Evolutionary conservation across 495 filamentous ascomycete genomes (phyloP), one percentile per base, ranked within the genome.

Genomic region (Evansstolkia leycettana): DNA sequence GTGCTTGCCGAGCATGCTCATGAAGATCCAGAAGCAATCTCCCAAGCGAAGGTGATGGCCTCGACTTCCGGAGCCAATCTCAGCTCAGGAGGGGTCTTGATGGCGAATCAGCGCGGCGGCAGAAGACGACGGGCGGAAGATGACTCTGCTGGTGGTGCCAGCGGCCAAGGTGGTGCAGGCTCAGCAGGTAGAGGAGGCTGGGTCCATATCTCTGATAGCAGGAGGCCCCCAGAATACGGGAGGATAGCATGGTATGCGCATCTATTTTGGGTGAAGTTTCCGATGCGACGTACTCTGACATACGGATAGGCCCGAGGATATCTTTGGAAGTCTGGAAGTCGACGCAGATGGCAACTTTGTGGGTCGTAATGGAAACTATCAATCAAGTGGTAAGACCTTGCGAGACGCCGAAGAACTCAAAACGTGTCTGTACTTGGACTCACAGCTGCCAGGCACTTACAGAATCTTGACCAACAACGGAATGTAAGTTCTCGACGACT

Each of bases 261-360:
- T 11, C 10, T 26, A n/a, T 29, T 29, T n/a, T 17, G 3, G 9
- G n/a, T 5, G 10, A 2, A 31, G 29, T 19, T n/a, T 31, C 7
- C 5, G 14, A 17, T 11, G 12, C n/a, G 25, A 16, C 7, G 4
- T 36, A 28, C 13, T 13, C 52, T 58, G 27, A 58, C 32, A 19
- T 3, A 12, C 36, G 15, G 30, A 37, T 25, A 66, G 71, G 67
- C 74, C 76, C 0, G 88, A 93, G 57, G 85, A 96, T 61, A 96
- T 96, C 38, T 78, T 96, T 48, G 89, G 89, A 20, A 94, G 88
- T 48, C 66, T 94, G 31, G 80, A 90, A 51, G 83, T 94, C 7
- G 79, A 93, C 64, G 72, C 69, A 2, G 42, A 69, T 13, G 89
- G 89, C 1, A 60, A 72, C n/a, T 83, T 94, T 48, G 70, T 77